A percentile compares a stretch with the other conserved stretches of the same genome.
phyloP scores from a whole-genome alignment of 2,329 filamentous ascomycete species.

The Rhynchosporium graminicola region DNA sequence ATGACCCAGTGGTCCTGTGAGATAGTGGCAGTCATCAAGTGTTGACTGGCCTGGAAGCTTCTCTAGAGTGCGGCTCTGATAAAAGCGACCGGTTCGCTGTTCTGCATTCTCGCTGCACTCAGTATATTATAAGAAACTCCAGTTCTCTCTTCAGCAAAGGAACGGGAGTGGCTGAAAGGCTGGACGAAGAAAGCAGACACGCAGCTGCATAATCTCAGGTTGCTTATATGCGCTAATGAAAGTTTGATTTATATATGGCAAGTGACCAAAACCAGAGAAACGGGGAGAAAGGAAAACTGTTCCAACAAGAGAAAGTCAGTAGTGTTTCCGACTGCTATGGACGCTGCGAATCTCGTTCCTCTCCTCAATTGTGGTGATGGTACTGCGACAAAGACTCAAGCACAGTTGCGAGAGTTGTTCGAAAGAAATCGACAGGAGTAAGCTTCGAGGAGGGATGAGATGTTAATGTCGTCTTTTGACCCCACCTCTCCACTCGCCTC shows the following conservation, averaged over 20 bases:
- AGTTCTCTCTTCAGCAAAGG: neutral
- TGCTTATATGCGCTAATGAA: neutral
- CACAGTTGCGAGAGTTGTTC: neutral
- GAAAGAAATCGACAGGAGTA: neutral
- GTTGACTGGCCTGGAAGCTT: no score
- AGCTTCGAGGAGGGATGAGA: neutral
- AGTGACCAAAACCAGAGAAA: neutral
- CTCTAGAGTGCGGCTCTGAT: no score
- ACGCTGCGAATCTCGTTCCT: no score
- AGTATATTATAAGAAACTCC: no score
- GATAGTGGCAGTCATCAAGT: no score
- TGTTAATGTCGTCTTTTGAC: constrained; percentile 6
- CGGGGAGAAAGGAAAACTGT: neutral
- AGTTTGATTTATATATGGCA: neutral
- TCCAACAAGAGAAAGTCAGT: neutral
- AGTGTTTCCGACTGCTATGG: neutral
- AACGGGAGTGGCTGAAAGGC: neutral
- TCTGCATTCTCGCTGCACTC: no score
- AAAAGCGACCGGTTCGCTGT: no score
- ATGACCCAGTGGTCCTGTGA: no score
- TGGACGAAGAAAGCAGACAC: neutral
- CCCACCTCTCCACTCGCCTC: neutral
- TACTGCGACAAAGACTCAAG: neutral
- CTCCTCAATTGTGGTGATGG: neutral
- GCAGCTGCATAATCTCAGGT: neutral